A percentile compares a stretch with the other conserved stretches of the same genome.
Evolutionary conservation across 768 basidiomycete genomes (phyloP).

Genomic region (Russula earlei): DNA sequence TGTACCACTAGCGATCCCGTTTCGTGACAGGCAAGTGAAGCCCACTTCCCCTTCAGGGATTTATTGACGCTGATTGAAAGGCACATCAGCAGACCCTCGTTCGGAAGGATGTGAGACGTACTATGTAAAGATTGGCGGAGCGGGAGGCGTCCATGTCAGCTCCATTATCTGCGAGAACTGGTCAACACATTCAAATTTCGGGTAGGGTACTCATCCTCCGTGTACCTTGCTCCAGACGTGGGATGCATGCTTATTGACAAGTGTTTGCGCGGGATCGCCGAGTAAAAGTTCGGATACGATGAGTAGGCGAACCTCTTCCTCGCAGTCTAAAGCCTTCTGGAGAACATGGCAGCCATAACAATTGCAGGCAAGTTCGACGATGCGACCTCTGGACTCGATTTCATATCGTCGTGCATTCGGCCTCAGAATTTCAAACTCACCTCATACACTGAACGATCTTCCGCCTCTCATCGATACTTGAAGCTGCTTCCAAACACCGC

Average conservation of each 20-base stretch:
- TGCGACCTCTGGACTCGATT: constrained; percentile 46
- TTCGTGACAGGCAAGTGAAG: constrained; percentile 81
- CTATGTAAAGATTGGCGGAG: constrained; percentile 84
- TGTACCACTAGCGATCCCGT: constrained; percentile 84
- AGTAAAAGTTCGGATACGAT: constrained; percentile 80
- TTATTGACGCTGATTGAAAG: constrained; percentile 59
- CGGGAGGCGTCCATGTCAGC: constrained; percentile 76
- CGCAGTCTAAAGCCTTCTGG: constrained; percentile 84
- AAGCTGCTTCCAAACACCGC: constrained; percentile 73
- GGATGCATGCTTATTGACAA: constrained; percentile 85
- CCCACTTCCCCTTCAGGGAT: constrained; percentile 83
- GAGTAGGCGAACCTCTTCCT: constrained; percentile 73
- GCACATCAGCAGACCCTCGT: not conserved
- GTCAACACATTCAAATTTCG: constrained; percentile 4
- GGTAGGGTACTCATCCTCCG: not conserved
- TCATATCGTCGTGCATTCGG: not conserved
- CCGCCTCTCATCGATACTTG: constrained; percentile 60
- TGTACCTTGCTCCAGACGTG: constrained; percentile 86
- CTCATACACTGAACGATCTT: constrained; percentile 85
- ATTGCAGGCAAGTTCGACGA: constrained; percentile 81
- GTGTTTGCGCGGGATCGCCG: constrained; percentile 76
- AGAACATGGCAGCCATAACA: constrained; percentile 87
- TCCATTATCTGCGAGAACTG: constrained; percentile 67
- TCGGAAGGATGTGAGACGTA: constrained; percentile 31
- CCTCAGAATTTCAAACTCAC: constrained; percentile 29